Evolutionary conservation across 805 yeast species (phyloP), one percentile per base, ranked within the genome.

Genomic region (Osmozyma mogii): DNA sequence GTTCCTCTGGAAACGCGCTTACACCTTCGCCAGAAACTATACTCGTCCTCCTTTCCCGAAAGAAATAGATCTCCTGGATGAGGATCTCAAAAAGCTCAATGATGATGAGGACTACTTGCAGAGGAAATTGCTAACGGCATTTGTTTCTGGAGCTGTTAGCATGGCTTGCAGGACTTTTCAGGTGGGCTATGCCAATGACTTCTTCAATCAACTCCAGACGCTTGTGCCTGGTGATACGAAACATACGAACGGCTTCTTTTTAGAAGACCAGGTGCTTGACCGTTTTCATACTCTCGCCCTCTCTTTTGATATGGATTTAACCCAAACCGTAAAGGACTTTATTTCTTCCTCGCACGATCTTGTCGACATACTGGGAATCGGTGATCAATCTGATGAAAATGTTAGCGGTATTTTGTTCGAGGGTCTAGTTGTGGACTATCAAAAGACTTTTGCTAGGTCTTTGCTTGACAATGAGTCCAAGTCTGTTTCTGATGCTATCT

Each of bases 251-350:
- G 54, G 15, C 23, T 56, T 24, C 40, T 30, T 27, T 40, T 45
- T 30, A 40, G 41, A 25, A 40, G 43, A 17, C 15, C 37, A 41
- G 1, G 56, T 47, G 5, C 19, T 38, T 34, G 58, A 37, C 26
- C 52, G 58, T 33, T 47, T 34, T 16, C 39, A 40, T 23, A 58
- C 50, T 31, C 57, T 85, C 35, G 68, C 81, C 1, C 45, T 63
- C 18, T 73, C 92, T 3, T 72, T 70, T 52, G 97, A 88, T 52
- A 46, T 84, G 29, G 73, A 78, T 30, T 55, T 76, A 9, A 55
- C 54, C n/a, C 43, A 45, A 1, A 52, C 54, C 14, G 65, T 78
- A 25, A 36, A 41, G 2, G 40, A 56, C 44, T 44, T 45, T 64
- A 24, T 56, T 6, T 42, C 48, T 3, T 61, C 61, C 19, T 52